Evolutionary conservation across 2,329 filamentous ascomycete species (phyloP), one percentile per base, ranked within the genome.

Genomic region (Cytospora schulzeri): DNA sequence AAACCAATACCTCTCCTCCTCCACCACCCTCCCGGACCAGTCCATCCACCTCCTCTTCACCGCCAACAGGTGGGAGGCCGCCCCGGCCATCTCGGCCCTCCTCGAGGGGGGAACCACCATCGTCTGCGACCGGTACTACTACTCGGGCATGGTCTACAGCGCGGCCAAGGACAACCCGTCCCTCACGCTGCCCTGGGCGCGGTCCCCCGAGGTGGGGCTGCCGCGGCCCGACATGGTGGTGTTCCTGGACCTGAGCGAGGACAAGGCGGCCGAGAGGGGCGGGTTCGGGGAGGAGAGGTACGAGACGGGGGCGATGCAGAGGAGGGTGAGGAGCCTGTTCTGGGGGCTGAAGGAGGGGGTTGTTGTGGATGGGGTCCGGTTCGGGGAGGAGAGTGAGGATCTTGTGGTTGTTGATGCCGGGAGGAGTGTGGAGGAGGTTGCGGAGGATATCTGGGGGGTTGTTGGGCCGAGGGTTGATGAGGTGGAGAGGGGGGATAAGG

Each of bases 61-160:
- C 65, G 92, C 93, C 12, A 97, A 97, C 75, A 85, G 93, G 56
- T 97, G 93, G 93, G 93, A 97, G 69, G 81, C 83, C 61, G 82
- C 77, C 80, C 85, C 78, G 69, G 77, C 77, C 57, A 88, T 89
- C 54, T 73, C 80, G 22, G 63, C 76, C 1, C 79, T 85, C 7
- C 76, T 97, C 7, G 78, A 80, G 0, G 76, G 80, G 1, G 93
- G 94, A 11, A 88, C 83, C 24, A 95, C 87, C 0, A 83, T 99
- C 35, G 81, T 99, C 48, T 88, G 94, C 69, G 95, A 99, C 76
- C 88, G 95, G 56, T 99, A 98, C 79, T 96, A 96, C 75, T 94
- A 97, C 80, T 95, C 91, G 24, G 95, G 95, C 61, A 91, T 93
- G 64, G 92, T 97, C 57, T 99, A 98, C 79, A 92, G 89, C 28